Evolutionary conservation across 2,329 filamentous ascomycete genomes (phyloP).

Genomic region (Alternaria rosae): DNA sequence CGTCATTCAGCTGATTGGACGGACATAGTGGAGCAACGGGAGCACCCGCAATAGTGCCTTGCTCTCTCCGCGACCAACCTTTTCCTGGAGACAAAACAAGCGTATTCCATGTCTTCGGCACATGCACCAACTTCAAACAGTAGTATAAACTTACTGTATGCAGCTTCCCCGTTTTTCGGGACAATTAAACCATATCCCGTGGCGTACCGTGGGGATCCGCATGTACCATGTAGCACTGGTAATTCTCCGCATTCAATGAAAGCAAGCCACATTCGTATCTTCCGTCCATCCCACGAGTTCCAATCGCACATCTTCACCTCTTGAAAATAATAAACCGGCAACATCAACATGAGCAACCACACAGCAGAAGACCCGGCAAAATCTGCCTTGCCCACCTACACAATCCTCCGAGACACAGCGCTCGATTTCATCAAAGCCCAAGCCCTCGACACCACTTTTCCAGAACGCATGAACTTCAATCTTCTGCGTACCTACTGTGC

Average conservation of each 20-base stretch:
- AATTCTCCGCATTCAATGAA: background rate
- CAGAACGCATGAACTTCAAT: slow-evolving; percentile 20
- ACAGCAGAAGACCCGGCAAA: background rate
- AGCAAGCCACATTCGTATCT: background rate
- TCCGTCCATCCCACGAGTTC: background rate
- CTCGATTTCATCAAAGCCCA: slow-evolving; percentile 25
- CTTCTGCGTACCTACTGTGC: slow-evolving; percentile 26
- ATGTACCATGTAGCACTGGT: background rate
- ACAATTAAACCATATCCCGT: background rate
- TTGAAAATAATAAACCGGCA: background rate
- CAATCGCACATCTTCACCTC: background rate
- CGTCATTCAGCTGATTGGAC: background rate
- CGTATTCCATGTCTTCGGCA: background rate
- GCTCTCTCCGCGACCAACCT: background rate
- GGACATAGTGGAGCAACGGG: background rate
- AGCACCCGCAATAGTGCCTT: background rate
- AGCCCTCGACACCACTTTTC: slow-evolving; percentile 2
- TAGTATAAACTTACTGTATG: background rate
- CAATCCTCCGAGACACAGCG: slow-evolving; percentile 22
- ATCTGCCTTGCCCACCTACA: slow-evolving; percentile 15
- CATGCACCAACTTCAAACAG: background rate
- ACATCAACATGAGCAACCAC: background rate
- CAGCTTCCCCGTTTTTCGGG: background rate
- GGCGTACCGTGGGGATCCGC: background rate
- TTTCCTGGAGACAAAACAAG: background rate